Percentiles rank a stretch among this genome's conserved stretches.
Conservation (phyloP, 75 land plant genomes). For the Cryptomeria japonica region DNA sequence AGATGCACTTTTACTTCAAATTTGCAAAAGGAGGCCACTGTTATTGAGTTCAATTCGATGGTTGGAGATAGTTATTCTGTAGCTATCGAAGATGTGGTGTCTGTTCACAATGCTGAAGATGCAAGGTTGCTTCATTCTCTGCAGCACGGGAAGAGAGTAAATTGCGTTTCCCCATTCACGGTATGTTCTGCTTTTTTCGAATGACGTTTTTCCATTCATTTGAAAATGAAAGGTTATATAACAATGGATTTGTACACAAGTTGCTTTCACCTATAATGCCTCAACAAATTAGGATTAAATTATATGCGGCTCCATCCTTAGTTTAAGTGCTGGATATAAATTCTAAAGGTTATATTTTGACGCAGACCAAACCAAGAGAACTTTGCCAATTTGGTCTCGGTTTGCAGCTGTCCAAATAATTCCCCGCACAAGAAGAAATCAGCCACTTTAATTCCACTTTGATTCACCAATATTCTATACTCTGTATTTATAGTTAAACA, state of each 20-base stretch:
- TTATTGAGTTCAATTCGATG: slow-evolving; percentile 53
- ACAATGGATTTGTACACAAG: background rate
- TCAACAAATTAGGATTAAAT: background rate
- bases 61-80: slow-evolving; percentile 65
- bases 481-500: no score
- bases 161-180: slow-evolving; percentile 64
- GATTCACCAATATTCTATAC: no score
- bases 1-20: slow-evolving; percentile 74
- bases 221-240: background rate
- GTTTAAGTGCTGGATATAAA: background rate
- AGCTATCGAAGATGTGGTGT: slow-evolving; percentile 52
- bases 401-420: no score
- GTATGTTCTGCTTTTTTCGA: slow-evolving; percentile 8
- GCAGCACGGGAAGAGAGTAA: slow-evolving; percentile 55
- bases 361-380: no score
- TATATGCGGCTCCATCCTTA: background rate
- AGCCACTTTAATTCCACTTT: no score
- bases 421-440: no score
- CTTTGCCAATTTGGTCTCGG: no score
- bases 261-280: background rate
- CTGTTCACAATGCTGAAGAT: slow-evolving; percentile 78
- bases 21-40: slow-evolving; percentile 55
- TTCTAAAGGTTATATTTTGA: background rate
- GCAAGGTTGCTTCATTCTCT: slow-evolving; percentile 53
- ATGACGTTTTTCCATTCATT: no score